Evolutionary conservation across 169 alveolate genomes (phyloP).

Genomic region (Eimeria zaria): DNA sequence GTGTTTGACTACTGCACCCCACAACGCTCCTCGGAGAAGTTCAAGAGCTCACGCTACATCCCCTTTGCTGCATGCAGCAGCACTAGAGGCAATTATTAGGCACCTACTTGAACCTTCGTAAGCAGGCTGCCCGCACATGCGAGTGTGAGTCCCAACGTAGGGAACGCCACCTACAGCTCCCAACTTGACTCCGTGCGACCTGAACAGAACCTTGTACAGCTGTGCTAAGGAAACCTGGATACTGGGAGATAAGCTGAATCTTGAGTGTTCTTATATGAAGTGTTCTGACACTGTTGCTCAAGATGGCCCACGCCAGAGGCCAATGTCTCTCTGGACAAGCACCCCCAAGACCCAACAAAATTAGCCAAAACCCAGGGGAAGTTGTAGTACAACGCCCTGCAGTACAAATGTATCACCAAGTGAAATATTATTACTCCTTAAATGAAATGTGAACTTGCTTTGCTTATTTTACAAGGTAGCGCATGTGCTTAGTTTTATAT

Average conservation of each 20-base stretch:
- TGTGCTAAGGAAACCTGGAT: background rate
- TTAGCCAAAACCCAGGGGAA: background rate
- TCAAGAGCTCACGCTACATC: too few species aligned
- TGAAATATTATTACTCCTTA: background rate
- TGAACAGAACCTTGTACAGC: background rate
- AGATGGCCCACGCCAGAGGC: background rate
- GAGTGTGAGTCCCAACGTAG: background rate
- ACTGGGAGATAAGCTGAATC: background rate
- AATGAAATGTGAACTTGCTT: background rate
- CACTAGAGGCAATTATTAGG: too few species aligned
- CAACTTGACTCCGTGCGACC: background rate
- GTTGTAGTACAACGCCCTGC: background rate
- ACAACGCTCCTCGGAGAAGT: too few species aligned
- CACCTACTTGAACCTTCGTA: too few species aligned
- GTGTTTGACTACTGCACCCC: too few species aligned
- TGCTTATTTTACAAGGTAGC: background rate
- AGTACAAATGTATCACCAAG: background rate
- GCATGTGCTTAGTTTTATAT: background rate
- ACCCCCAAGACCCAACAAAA: background rate
- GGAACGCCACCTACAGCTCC: background rate
- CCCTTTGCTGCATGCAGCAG: too few species aligned
- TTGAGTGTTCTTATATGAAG: background rate
- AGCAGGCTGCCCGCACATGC: too few species aligned
- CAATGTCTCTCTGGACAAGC: background rate
- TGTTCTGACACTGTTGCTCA: background rate